A percentile compares a stretch with the other conserved stretches of the same genome.
Conservation (phyloP, 306 rosid species). For the Malus sieversii region DNA sequence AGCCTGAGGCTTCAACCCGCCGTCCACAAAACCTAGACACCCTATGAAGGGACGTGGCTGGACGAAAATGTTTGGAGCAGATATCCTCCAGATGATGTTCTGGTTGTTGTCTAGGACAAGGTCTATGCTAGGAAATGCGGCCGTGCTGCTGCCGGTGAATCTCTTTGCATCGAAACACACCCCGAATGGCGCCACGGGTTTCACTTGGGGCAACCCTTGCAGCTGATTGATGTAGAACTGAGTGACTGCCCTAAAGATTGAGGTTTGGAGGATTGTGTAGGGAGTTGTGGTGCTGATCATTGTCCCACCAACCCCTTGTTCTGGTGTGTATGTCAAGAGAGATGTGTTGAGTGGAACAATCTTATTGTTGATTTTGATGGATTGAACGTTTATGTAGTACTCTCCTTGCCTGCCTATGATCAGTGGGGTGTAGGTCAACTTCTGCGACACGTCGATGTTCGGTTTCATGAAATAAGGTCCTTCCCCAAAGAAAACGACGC, state of each 20-base stretch:
- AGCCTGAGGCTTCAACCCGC: conserved; percentile 27
- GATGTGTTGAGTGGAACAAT: conserved; percentile 2
- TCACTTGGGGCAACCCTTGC: conserved; percentile 11
- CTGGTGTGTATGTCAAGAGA: not conserved
- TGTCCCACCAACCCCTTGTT: conserved; percentile 15
- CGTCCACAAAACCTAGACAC: conserved; percentile 47
- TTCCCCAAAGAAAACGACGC: conserved; percentile 38
- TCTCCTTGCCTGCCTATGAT: conserved; percentile 30
- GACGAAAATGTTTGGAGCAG: conserved; percentile 33
- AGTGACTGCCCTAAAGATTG: conserved; percentile 18
- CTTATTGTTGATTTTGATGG: conserved; percentile 31
- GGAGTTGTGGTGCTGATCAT: conserved; percentile 40
- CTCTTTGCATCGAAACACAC: conserved; percentile 28
- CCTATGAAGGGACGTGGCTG: conserved; percentile 23
- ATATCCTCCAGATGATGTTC: conserved; percentile 30
- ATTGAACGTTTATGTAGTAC: conserved; percentile 24
- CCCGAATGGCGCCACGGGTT: conserved; percentile 39
- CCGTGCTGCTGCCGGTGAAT: not conserved
- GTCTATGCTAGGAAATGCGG: conserved; percentile 27
- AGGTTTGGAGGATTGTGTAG: conserved; percentile 30
- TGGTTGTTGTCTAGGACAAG: conserved; percentile 23
- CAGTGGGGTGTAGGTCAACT: conserved; percentile 31
- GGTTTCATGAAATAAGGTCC: conserved; percentile 11
- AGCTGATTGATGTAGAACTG: conserved; percentile 16
- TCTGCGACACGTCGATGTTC: conserved; percentile 13